Conservation (phyloP, 1,284 basidiomycete species). For the Leucoagaricus sp. region DNA sequence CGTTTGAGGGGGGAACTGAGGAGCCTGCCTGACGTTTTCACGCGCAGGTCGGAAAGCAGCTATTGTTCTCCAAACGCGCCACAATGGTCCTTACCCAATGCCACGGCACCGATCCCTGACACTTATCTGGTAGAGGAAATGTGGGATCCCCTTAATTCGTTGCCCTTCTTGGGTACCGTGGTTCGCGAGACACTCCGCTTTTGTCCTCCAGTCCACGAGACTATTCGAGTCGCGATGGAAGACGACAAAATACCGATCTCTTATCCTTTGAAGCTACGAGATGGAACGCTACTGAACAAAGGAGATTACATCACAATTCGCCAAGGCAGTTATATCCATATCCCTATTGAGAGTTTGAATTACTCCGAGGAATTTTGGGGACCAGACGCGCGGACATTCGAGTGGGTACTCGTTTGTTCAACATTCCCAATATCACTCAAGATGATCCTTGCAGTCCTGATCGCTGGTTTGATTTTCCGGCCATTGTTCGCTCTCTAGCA, state of each 20-base stretch:
- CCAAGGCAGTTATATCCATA: constrained; percentile 54
- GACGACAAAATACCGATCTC: constrained; percentile 56
- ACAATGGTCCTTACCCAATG: neutral
- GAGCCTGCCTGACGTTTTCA: constrained; percentile 30
- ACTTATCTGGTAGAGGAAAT: neutral
- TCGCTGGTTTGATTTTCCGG: constrained; percentile 47
- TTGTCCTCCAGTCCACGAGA: constrained; percentile 52
- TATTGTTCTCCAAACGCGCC: neutral
- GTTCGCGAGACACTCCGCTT: constrained; percentile 53
- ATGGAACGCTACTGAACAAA: constrained; percentile 39
- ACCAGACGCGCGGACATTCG: constrained; percentile 47
- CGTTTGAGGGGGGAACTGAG: constrained; percentile 46
- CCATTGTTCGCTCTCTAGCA: constrained; percentile 31
- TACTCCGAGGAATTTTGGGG: constrained; percentile 54
- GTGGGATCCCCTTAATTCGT: constrained; percentile 41
- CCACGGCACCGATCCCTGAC: neutral
- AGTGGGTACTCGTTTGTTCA: constrained; percentile 34
- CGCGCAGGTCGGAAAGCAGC: neutral
- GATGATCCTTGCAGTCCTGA: constrained; percentile 40
- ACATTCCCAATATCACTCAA: constrained; percentile 4
- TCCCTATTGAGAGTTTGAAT: constrained; percentile 57
- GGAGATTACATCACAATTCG: constrained; percentile 39
- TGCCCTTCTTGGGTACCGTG: constrained; percentile 57
- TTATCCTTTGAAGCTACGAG: constrained; percentile 44
- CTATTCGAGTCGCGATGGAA: constrained; percentile 49